Conservation (phyloP, 169 alveolate species). For the Plasmodium coatneyi region DNA sequence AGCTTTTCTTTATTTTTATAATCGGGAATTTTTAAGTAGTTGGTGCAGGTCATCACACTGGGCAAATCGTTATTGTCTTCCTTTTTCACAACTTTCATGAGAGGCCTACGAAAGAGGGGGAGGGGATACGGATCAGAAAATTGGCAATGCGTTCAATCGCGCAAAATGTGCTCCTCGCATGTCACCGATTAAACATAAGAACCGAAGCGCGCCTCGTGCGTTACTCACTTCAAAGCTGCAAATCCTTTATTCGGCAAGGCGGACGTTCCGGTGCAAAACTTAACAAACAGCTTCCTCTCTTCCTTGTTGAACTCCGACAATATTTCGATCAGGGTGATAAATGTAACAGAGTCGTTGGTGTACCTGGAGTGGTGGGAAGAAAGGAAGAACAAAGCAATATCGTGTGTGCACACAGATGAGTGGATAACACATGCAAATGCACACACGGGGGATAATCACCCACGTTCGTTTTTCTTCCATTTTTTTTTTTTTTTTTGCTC, state of each 20-base stretch:
- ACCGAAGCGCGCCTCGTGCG: background rate
- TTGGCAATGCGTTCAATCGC: background rate
- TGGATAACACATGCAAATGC: background rate
- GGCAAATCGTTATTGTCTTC: conserved; percentile 88
- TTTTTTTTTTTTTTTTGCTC: conserved; percentile 12
- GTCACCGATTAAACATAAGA: background rate
- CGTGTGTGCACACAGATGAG: background rate
- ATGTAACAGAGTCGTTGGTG: conserved; percentile 77
- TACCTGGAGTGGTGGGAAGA: conserved; percentile 54
- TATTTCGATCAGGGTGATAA: conserved; percentile 80
- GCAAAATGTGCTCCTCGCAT: background rate
- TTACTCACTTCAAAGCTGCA: conserved; percentile 89
- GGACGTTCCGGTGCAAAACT: conserved; percentile 95
- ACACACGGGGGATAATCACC: background rate
- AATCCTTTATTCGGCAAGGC: conserved; percentile 95
- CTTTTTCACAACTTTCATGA: conserved; percentile 90
- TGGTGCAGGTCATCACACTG: conserved; percentile 96
- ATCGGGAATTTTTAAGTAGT: conserved; percentile 94
- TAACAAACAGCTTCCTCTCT: conserved; percentile 86
- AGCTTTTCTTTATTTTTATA: conserved; percentile 89
- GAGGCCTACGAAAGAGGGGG: conserved; percentile 78
- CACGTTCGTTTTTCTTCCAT: background rate
- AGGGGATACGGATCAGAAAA: background rate
- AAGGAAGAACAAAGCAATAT: background rate
- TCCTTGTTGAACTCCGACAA: conserved; percentile 82